Evolutionary conservation across 169 alveolate genomes (phyloP).

Genomic region (Eimeria acervulina): DNA sequence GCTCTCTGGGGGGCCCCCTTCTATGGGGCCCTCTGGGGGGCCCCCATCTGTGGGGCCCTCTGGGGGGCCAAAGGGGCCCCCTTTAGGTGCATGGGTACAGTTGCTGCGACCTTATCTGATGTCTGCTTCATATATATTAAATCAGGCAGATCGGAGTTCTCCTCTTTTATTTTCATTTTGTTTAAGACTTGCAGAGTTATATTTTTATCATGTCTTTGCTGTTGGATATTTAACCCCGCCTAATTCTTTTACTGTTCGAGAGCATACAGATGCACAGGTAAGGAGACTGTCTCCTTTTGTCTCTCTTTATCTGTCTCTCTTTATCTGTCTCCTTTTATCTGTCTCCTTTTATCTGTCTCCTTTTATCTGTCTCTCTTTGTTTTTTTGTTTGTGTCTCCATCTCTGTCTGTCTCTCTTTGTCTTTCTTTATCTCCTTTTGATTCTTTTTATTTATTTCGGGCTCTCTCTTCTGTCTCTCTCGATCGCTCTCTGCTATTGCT

Average conservation of each 20-base stretch:
- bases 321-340: too few relatives aligned
- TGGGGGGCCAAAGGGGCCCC: constrained; percentile 24
- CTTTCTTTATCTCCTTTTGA: too few relatives aligned
- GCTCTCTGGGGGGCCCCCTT: background rate
- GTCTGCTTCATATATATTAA: constrained; percentile 53
- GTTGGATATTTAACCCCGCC: constrained; percentile 85
- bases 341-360: too few relatives aligned
- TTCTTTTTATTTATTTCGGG: background rate
- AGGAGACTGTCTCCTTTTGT: background rate
- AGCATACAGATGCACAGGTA: constrained; percentile 85
- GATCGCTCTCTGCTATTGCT: background rate
- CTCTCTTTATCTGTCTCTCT: too few relatives aligned
- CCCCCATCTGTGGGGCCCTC: constrained; percentile 1
- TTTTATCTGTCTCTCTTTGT: too few relatives aligned
- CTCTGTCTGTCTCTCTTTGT: too few relatives aligned
- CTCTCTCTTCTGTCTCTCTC: background rate
- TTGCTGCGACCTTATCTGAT: constrained; percentile 52
- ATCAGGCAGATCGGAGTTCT: constrained; percentile 84
- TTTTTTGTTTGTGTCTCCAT: too few relatives aligned
- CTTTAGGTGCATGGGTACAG: background rate
- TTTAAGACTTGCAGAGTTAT: constrained; percentile 20
- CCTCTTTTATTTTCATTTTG: constrained; percentile 23
- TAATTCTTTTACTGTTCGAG: constrained; percentile 76
- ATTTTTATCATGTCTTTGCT: constrained; percentile 80
- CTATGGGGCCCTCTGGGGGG: too few relatives aligned